A percentile compares a stretch with the other conserved stretches of the same genome.
phyloP scores from a whole-genome alignment of 2,329 filamentous ascomycete species.

The Penicillium sp. region DNA sequence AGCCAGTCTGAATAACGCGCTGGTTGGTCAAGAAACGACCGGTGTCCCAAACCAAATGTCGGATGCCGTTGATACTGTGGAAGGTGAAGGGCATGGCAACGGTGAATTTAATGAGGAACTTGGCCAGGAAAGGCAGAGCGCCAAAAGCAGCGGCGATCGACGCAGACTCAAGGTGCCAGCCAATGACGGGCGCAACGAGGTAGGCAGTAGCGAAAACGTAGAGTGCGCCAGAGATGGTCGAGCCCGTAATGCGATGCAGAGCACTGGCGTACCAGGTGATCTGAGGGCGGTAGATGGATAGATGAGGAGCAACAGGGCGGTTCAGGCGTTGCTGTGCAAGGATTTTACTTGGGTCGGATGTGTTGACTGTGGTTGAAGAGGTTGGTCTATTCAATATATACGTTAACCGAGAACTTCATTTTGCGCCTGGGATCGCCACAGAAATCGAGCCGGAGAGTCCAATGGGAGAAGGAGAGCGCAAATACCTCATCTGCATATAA shows the following conservation, averaged over 20 bases:
- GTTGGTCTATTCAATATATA: constrained; percentile 25
- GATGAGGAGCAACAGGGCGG: constrained; percentile 80
- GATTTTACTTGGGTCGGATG: constrained; percentile 47
- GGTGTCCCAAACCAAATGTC: constrained; percentile 69
- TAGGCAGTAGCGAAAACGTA: constrained; percentile 81
- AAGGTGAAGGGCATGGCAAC: constrained; percentile 64
- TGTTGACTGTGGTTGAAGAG: constrained; percentile 25
- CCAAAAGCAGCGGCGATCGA: constrained; percentile 63
- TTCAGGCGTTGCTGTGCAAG: constrained; percentile 75
- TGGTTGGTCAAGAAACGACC: constrained; percentile 60
- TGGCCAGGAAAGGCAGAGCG: constrained; percentile 55
- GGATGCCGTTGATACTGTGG: constrained; percentile 65
- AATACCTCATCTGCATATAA: constrained; percentile 43
- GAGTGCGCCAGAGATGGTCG: constrained; percentile 64
- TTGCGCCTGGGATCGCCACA: neutral
- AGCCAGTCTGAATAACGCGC: constrained; percentile 62
- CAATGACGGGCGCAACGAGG: constrained; percentile 71
- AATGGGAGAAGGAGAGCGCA: neutral
- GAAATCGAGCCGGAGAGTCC: neutral
- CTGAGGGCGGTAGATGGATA: constrained; percentile 78
- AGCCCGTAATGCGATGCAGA: constrained; percentile 81
- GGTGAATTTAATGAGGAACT: constrained; percentile 57
- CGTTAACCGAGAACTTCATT: constrained; percentile 14
- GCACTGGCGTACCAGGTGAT: constrained; percentile 78
- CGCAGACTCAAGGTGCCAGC: constrained; percentile 64